These are phyloP conservation scores for Eimeria maxima DNA, from an alignment of 169 alveolate genomes.

Conservation along the genomic window DNA sequence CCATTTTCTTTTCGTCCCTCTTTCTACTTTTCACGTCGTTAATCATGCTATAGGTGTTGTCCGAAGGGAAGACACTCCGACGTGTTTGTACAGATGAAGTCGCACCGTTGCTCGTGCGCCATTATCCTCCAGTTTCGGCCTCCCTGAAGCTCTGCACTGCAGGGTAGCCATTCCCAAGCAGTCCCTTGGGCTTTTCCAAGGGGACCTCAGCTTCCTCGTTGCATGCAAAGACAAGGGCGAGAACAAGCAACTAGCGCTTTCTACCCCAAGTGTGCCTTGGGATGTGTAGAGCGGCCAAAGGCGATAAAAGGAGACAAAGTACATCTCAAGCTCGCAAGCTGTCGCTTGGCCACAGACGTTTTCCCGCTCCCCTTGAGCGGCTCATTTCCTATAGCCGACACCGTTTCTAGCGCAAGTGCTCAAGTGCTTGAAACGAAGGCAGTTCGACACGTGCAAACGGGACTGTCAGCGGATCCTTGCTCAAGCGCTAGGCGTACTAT, in stretches of 20 bases:
- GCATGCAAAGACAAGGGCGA: background rate
- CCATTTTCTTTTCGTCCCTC: background rate
- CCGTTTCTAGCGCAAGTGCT: background rate
- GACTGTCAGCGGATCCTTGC: background rate
- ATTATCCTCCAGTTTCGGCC: background rate
- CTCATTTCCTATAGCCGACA: background rate
- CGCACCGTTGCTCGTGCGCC: background rate
- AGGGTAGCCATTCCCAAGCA: background rate
- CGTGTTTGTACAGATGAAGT: background rate
- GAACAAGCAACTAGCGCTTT: background rate
- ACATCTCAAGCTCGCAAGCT: background rate
- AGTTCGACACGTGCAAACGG: background rate
- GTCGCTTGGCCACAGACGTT: background rate
- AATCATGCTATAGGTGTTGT: background rate
- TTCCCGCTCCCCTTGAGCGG: background rate
- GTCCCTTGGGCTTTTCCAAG: background rate
- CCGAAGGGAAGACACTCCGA: background rate
- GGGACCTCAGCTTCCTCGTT: background rate
- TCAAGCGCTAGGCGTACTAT: background rate
- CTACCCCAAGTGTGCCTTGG: background rate
- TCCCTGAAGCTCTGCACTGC: background rate
- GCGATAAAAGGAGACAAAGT: slow-evolving; percentile 6
- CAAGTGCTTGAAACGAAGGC: background rate
- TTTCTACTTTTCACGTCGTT: background rate
- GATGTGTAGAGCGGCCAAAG: background rate